Conservation (phyloP, 208 protist species). For the Plasmodiophora brassicae region DNA sequence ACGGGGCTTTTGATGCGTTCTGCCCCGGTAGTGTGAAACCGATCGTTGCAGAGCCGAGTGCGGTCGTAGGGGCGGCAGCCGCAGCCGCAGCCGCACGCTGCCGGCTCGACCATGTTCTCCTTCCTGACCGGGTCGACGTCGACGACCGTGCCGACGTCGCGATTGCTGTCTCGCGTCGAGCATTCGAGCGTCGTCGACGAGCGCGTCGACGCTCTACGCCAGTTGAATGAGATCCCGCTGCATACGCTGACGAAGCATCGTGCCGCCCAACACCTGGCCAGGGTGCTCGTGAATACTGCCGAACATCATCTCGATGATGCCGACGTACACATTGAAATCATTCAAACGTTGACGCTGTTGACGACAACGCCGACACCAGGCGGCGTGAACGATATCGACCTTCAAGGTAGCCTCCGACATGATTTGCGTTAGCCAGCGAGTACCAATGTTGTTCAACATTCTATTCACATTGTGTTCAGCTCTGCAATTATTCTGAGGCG, state of each 20-base stretch:
- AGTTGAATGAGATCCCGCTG: not conserved
- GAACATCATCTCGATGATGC: not conserved
- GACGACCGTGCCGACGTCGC: not conserved
- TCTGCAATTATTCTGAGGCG: too few species aligned
- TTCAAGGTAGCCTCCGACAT: too few species aligned
- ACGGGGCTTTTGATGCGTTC: too few species aligned
- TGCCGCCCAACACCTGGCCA: not conserved
- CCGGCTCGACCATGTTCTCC: slow-evolving; percentile 24
- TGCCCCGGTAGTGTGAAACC: too few species aligned
- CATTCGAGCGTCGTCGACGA: slow-evolving; percentile 6
- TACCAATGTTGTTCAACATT: too few species aligned
- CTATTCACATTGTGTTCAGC: too few species aligned
- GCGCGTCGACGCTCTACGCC: not conserved
- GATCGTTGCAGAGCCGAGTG: too few species aligned
- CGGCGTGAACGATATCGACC: too few species aligned
- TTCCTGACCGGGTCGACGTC: not conserved
- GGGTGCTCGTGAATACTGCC: not conserved
- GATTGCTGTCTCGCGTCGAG: slow-evolving; percentile 13
- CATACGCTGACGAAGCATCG: not conserved
- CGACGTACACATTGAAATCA: not conserved
- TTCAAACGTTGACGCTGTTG: not conserved
- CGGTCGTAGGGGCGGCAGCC: too few species aligned
- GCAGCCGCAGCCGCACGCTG: too few species aligned
- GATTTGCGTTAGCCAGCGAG: too few species aligned
- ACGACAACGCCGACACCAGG: not conserved